These are phyloP conservation scores for Monascus purpureus DNA, from an alignment of 495 filamentous ascomycete genomes.

Conservation along the genomic window DNA sequence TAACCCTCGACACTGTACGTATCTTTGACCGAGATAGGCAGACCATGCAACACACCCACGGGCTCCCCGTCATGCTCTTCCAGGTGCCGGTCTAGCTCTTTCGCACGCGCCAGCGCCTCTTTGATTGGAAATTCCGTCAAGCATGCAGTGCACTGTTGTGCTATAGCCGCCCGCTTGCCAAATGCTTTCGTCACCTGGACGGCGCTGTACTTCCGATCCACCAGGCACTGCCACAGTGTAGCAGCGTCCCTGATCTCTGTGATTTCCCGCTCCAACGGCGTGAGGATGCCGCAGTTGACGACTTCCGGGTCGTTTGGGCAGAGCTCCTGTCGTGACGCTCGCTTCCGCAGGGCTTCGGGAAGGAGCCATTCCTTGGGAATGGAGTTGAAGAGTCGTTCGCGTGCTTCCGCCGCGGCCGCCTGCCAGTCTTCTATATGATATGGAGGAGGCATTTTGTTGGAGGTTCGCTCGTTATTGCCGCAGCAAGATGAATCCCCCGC, in stretches of 20 bases:
- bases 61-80: constrained; percentile 17
- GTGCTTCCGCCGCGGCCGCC: too few species aligned
- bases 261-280: not conserved
- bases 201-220: not conserved
- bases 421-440: too few species aligned
- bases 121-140: constrained; percentile 45
- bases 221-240: not conserved
- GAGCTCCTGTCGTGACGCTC: too few species aligned
- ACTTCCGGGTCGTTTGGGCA: too few species aligned
- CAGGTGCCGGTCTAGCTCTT: constrained; percentile 23
- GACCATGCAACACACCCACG: constrained; percentile 46
- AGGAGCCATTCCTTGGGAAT: too few species aligned
- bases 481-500: too few species aligned
- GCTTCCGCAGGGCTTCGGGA: not conserved
- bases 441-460: too few species aligned
- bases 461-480: too few species aligned
- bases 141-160: constrained; percentile 43
- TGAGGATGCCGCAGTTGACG: not conserved
- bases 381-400: too few species aligned
- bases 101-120: constrained; percentile 19
- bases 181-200: constrained; percentile 33
- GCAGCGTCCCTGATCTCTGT: not conserved
- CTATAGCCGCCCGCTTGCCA: constrained; percentile 42
- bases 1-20: constrained; percentile 40
- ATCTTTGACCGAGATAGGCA: constrained; percentile 50